Evolutionary conservation across 352 stramenopile species (phyloP), one percentile per base, ranked within the genome.

Genomic region (Globisporangium paroecandrum): DNA sequence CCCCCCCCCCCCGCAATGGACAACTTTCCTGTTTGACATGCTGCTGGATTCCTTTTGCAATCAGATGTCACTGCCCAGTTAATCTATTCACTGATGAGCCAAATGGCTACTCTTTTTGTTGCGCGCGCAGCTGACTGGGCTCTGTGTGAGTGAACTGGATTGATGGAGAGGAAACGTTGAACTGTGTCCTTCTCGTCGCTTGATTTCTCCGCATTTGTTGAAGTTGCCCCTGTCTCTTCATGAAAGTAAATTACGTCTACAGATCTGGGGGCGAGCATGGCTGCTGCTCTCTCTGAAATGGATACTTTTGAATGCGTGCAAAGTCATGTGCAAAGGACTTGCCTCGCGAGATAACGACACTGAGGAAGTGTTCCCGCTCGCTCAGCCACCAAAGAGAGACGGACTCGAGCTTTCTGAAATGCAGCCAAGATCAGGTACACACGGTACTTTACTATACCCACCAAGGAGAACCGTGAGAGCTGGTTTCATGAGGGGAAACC

Each of bases 281-380:
- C 32, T 62, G 32, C n/a, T 62, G 10, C 56, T 62, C 56, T 62
- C 56, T 62, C 56, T 4, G 32, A 34, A 62, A 62, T 49, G 56
- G 56, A 62, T 62, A 62, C 56, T 49, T 62, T 62, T 62, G 56
- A 49, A 62, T 62, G 56, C 32, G 56, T 32, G n/a, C 56, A 62
- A 27, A 7, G 3, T 3, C 18, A 20, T 51, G 15, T 22, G 43
- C 43, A 51, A 22, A 51, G 43, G 56, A 32, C 56, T 62, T 27
- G 32, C 56, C 9, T 49, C 56, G n/a, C 9, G 43, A 62, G n/a
- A 24, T 22, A 61, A 62, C 56, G 56, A 62, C 5, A 49, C 32
- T 29, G 9, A 7, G 25, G 27, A 38, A 47, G 5, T n/a, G 4
- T 22, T 13, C 7, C n/a, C 22, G 34, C 27, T 61, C 41, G 5